These are phyloP conservation scores for Trypanosoma brucei DNA, from an alignment of 208 protist genomes.

Conservation along the genomic window DNA sequence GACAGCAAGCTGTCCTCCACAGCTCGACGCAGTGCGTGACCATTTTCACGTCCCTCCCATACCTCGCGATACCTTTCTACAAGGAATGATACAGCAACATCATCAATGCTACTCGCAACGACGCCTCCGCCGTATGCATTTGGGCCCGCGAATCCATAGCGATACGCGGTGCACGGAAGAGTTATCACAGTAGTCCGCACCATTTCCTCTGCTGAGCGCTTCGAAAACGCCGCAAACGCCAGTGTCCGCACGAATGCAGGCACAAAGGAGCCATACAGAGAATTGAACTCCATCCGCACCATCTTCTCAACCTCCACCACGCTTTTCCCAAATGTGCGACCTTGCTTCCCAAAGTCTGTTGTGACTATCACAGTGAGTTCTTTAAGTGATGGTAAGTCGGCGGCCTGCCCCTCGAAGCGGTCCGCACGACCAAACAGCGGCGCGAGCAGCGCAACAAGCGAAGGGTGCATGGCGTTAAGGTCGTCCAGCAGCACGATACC, in stretches of 20 bases:
- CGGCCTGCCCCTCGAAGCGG: conserved; percentile 64
- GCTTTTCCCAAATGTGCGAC: conserved; percentile 62
- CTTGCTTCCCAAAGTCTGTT: conserved; percentile 80
- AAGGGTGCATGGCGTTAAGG: conserved; percentile 50
- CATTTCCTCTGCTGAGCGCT: conserved; percentile 42
- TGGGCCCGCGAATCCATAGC: conserved; percentile 5
- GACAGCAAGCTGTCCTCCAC: conserved; percentile 59
- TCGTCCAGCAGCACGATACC: conserved; percentile 83
- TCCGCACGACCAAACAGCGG: conserved; percentile 67
- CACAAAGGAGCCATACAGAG: conserved; percentile 63
- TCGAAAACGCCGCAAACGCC: conserved; percentile 47
- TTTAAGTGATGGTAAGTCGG: conserved; percentile 31
- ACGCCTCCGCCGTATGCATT: conserved; percentile 12
- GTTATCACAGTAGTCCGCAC: conserved; percentile 36
- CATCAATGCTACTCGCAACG: conserved; percentile 45
- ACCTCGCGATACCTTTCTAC: conserved; percentile 36
- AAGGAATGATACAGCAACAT: conserved; percentile 49
- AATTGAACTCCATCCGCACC: conserved; percentile 53
- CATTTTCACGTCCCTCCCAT: conserved; percentile 68
- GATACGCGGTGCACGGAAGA: conserved; percentile 35
- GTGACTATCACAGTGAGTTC: conserved; percentile 70
- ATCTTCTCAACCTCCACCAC: conserved; percentile 50
- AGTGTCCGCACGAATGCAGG: conserved; percentile 63
- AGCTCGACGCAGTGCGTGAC: conserved; percentile 48
- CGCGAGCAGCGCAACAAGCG: conserved; percentile 41